Conservation (phyloP, 2,329 filamentous ascomycete genomes). For the Fusarium lateritium region DNA sequence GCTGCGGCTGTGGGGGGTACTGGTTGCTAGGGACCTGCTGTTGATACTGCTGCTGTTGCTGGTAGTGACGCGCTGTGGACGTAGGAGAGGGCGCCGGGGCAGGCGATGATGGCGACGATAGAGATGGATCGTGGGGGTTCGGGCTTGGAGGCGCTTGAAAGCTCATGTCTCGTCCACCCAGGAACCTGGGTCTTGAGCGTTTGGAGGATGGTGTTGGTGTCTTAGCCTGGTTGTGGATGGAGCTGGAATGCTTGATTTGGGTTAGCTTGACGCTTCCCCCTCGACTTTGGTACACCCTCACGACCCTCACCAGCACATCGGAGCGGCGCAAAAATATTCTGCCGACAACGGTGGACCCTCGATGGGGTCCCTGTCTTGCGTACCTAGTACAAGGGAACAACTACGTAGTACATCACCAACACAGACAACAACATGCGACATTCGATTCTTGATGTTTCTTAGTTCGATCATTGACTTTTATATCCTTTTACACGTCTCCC, state of each 20-base stretch:
- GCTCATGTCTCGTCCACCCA: conserved; percentile 52
- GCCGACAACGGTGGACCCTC: conserved; percentile 8
- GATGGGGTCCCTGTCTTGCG: background rate
- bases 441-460: conserved; percentile 8
- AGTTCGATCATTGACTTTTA: conserved; percentile 26
- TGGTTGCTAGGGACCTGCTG: conserved; percentile 39
- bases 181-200: conserved; percentile 43
- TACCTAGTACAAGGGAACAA: background rate
- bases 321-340: conserved; percentile 39
- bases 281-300: conserved; percentile 31
- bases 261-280: conserved; percentile 40
- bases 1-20: conserved; percentile 39
- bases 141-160: conserved; percentile 51
- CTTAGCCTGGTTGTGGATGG: conserved; percentile 40
- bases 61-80: conserved; percentile 49
- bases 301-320: background rate
- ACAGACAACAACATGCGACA: background rate
- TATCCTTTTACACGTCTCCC: conserved; percentile 24
- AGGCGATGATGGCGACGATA: conserved; percentile 38
- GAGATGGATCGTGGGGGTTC: conserved; percentile 47
- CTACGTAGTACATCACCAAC: background rate
- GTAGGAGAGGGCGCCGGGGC: conserved; percentile 34
- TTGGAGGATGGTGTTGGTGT: conserved; percentile 44
- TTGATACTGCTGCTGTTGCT: conserved; percentile 44
- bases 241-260: conserved; percentile 47